These are phyloP conservation scores for Ampelocalamus luodianensis DNA, from an alignment of 176 grass and related monocot species.

Conservation along the genomic window DNA sequence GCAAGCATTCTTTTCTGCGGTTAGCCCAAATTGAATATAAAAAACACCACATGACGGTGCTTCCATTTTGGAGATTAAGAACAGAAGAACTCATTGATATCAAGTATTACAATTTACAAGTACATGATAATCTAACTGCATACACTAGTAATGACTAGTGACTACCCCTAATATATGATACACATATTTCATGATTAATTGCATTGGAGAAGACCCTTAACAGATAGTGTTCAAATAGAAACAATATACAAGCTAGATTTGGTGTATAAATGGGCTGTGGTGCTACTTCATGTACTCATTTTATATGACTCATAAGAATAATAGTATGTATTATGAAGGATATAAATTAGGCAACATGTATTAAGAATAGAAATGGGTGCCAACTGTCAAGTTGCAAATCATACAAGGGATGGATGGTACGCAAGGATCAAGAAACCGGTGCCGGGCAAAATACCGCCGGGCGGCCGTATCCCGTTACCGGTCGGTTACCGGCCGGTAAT, in stretches of 20 bases:
- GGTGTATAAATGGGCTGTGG: slow-evolving; percentile 4
- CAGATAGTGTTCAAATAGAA: slow-evolving; percentile 1
- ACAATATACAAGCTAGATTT: slow-evolving; percentile 12
- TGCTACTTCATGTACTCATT: not conserved
- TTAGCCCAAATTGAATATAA: slow-evolving; percentile 11
- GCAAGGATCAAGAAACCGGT: too few species aligned
- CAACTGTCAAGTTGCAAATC: not conserved
- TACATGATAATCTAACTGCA: not conserved
- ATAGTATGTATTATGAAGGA: not conserved
- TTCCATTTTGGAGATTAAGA: slow-evolving; percentile 30
- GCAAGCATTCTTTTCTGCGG: not conserved
- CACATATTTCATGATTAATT: not conserved
- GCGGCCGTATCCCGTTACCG: too few species aligned
- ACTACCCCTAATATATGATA: not conserved
- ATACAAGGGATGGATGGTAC: not conserved
- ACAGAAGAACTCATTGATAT: not conserved
- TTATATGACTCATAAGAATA: not conserved
- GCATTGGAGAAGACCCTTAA: not conserved
- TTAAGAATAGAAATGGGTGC: not conserved
- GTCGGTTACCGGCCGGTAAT: too few species aligned
- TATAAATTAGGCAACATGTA: not conserved
- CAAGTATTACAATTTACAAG: not conserved
- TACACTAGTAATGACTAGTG: slow-evolving; percentile 9
- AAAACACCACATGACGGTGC: not conserved
- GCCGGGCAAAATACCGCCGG: too few species aligned